Evolutionary conservation across 2,329 filamentous ascomycete genomes (phyloP), one percentile per base, ranked within the genome.

Genomic region (Chaetomium strumarium): DNA sequence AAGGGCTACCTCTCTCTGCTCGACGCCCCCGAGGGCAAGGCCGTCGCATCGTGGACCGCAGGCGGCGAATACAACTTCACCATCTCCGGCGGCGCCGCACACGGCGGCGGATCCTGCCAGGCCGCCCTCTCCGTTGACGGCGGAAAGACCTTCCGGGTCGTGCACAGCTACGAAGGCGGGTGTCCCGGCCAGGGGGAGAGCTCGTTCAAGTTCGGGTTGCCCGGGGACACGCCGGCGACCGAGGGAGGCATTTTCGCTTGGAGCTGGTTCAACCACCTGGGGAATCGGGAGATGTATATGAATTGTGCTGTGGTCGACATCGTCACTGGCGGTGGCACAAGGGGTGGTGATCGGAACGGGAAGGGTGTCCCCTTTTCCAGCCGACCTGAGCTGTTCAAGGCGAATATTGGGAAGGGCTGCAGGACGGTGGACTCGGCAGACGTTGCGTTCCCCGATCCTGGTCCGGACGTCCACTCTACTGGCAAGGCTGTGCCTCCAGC

Each of bases 221-320:
- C 87, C 4, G 66, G 69, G 2, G 80, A 84, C 58, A 78, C 79
- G 1, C 80, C 81, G 1, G 40, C 39, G 10, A 64, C 68, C 54
- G 72, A 68, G 68, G 78, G 82, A 29, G 84, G 80, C 47, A 66
- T 91, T 24, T 78, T 92, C 40, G 81, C 81, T 34, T 91, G 88
- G 88, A 82, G 80, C n/a, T 88, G 85, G 85, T 86, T 88, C 71
- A 90, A 90, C 72, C 74, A 81, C 58, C 67, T 85, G 31, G 87
- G 88, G 16, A 90, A 90, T 70, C 77, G 87, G 37, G 87, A 91
- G 67, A 88, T 88, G 80, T 93, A 92, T 76, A 89, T 89, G 85
- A 88, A 89, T 69, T 92, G 88, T 64, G 87, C 87, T 4, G 76
- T 79, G 46, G 78, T 91, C 60, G 80, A 78, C 54, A 82, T 90